Evolutionary conservation across 2,329 filamentous ascomycete genomes (phyloP).

Genomic region (Alternaria gansuensis): DNA sequence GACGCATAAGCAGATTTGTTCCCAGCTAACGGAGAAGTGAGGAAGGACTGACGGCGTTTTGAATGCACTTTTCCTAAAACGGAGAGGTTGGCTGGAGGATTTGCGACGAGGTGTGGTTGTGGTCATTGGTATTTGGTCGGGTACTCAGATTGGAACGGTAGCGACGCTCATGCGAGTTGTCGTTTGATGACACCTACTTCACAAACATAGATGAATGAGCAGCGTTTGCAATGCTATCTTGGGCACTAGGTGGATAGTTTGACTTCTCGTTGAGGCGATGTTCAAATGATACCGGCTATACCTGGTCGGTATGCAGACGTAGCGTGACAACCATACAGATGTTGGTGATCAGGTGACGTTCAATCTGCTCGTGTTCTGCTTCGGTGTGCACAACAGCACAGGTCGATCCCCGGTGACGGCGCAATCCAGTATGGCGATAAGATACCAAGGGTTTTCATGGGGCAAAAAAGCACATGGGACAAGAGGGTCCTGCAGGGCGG

Average conservation of each 20-base stretch:
- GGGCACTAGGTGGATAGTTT: neutral
- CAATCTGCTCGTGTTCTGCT: slow-evolving; percentile 4
- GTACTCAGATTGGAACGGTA: slow-evolving; percentile 27
- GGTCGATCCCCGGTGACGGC: neutral
- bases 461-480: slow-evolving; percentile 12
- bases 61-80: no score
- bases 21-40: neutral
- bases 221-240: neutral
- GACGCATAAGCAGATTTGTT: neutral
- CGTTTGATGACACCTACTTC: no score
- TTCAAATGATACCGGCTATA: neutral
- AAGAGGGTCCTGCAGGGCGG: slow-evolving; percentile 10
- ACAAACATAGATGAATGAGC: no score
- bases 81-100: neutral
- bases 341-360: slow-evolving; percentile 10
- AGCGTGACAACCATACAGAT: slow-evolving; percentile 7
- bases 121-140: slow-evolving; percentile 62
- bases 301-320: neutral
- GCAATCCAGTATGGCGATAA: neutral
- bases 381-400: neutral
- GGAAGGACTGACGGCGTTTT: no score
- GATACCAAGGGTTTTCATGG: neutral
- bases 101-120: slow-evolving; percentile 61
- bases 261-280: neutral
- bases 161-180: neutral